Conservation (phyloP, 768 basidiomycete genomes). For the Mycena belliarum region DNA sequence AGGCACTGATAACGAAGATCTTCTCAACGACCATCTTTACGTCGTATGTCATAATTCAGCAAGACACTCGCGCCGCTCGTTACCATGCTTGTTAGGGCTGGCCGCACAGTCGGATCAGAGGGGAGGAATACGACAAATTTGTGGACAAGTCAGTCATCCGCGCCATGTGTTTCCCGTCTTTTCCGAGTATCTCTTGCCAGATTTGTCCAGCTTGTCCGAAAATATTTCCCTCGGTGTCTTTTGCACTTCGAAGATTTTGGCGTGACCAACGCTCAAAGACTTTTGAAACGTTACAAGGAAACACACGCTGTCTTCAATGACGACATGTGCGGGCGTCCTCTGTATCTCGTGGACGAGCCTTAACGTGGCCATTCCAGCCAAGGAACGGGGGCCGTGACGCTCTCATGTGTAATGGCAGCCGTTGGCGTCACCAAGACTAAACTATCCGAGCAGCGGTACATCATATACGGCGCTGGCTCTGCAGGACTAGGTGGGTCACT, state of each 20-base stretch:
- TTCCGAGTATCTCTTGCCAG: conserved; percentile 33
- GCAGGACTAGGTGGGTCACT: conserved; percentile 70
- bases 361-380: conserved; percentile 43
- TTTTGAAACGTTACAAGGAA: conserved; percentile 63
- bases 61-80: not conserved
- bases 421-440: conserved; percentile 63
- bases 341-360: not conserved
- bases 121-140: conserved; percentile 75
- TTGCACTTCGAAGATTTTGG: conserved; percentile 90
- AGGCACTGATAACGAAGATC: conserved; percentile 69
- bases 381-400: conserved; percentile 76
- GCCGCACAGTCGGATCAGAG: conserved; percentile 66
- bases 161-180: not conserved
- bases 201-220: conserved; percentile 76
- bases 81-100: conserved; percentile 57
- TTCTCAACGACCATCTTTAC: conserved; percentile 65
- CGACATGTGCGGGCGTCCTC: conserved; percentile 64
- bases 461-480: conserved; percentile 80
- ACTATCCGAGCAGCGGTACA: conserved; percentile 72
- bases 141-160: conserved; percentile 60
- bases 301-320: conserved; percentile 82
- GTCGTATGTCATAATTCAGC: conserved; percentile 46
- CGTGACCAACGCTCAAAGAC: conserved; percentile 68
- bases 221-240: conserved; percentile 64
- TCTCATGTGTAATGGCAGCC: conserved; percentile 69